Percentiles rank a stretch among this genome's conserved stretches.
These are phyloP conservation scores for Pseudopyricularia javanii DNA, from an alignment of 2,329 filamentous ascomycete species.

Conservation along the genomic window DNA sequence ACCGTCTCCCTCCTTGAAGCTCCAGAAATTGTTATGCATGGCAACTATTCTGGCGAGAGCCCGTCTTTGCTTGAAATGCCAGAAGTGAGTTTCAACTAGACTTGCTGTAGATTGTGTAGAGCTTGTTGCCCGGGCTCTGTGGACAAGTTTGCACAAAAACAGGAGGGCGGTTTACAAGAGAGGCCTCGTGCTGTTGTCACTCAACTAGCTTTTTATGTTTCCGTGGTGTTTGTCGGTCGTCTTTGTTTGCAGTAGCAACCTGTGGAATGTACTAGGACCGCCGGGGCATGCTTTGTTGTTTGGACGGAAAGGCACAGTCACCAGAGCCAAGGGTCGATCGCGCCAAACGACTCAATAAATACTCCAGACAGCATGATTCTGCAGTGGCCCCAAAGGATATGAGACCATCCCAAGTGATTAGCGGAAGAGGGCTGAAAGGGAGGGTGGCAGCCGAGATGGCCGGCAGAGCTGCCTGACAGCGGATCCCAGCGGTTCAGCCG, in stretches of 20 bases:
- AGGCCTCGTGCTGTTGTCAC: background rate
- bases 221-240: background rate
- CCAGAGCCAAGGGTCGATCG: background rate
- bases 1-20: slow-evolving; percentile 5
- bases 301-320: background rate
- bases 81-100: background rate
- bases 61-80: background rate
- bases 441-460: background rate
- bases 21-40: slow-evolving; percentile 4
- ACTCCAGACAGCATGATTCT: background rate
- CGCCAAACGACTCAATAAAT: background rate
- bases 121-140: background rate
- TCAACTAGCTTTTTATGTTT: background rate
- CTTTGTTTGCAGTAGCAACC: background rate
- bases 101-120: background rate
- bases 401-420: background rate
- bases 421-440: background rate
- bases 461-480: background rate
- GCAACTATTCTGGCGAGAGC: background rate
- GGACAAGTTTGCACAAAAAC: background rate
- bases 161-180: background rate
- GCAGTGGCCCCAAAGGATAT: background rate
- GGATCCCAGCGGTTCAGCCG: background rate
- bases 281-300: background rate
- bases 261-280: background rate